A percentile compares a stretch with the other conserved stretches of the same genome.
Evolutionary conservation across 495 filamentous ascomycete genomes (phyloP).

Genomic region (Penicillium angulare): DNA sequence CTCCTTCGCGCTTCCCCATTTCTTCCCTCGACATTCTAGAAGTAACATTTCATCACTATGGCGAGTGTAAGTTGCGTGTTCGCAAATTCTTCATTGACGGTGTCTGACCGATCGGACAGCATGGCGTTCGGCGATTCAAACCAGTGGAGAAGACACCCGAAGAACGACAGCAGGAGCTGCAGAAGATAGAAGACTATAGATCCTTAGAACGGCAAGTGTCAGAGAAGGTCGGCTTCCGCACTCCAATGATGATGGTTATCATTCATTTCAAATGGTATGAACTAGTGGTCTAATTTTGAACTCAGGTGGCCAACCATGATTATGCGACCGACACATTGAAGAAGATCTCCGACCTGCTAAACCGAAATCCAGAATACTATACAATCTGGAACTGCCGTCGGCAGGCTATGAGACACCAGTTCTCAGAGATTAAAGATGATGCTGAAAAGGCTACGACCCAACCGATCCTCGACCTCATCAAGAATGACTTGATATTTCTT

Average conservation of each 20-base stretch:
- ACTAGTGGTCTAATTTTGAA: neutral
- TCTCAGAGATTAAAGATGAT: slow-evolving; percentile 28
- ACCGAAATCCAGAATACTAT: slow-evolving; percentile 94
- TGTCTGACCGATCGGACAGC: slow-evolving; percentile 48
- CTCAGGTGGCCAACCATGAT: slow-evolving; percentile 54
- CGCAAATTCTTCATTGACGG: neutral
- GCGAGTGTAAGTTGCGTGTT: slow-evolving; percentile 47
- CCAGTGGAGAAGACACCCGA: slow-evolving; percentile 58
- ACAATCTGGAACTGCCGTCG: slow-evolving; percentile 97
- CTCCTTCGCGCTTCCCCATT: slow-evolving; percentile 6
- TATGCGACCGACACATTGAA: slow-evolving; percentile 66
- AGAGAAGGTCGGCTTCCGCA: slow-evolving; percentile 48
- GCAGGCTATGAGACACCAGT: slow-evolving; percentile 52
- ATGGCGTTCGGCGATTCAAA: slow-evolving; percentile 71
- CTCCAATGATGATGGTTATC: neutral
- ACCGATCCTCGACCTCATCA: slow-evolving; percentile 50
- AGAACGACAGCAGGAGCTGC: slow-evolving; percentile 64
- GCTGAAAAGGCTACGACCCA: slow-evolving; percentile 15
- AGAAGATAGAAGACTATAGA: slow-evolving; percentile 77
- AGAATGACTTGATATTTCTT: slow-evolving; percentile 74
- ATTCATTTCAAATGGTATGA: neutral
- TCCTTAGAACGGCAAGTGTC: slow-evolving; percentile 66
- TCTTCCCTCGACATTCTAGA: neutral
- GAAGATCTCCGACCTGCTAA: slow-evolving; percentile 77
- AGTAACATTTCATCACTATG: slow-evolving; percentile 12